Conservation (phyloP, 2,329 filamentous ascomycete species). For the Zymoseptoria brevis region DNA sequence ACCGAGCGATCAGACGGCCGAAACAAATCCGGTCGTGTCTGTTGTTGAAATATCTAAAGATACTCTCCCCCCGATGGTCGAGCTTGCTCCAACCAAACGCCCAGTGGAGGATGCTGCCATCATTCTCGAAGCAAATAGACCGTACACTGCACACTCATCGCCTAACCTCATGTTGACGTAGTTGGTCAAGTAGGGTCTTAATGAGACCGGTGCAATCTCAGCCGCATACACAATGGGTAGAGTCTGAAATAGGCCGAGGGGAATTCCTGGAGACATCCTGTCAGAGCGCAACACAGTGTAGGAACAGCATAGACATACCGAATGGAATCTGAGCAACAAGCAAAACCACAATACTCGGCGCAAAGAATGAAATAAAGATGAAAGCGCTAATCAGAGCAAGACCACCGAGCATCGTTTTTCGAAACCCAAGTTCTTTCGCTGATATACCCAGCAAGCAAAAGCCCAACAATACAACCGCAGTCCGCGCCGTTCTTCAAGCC, state of each 20-base stretch:
- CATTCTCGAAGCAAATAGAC: no score
- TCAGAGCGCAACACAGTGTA: neutral
- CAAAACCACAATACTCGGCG: slow-evolving; percentile 24
- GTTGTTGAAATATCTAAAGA: no score
- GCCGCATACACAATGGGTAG: slow-evolving; percentile 33
- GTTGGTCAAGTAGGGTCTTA: slow-evolving; percentile 7
- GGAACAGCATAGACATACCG: slow-evolving; percentile 15
- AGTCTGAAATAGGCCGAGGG: slow-evolving; percentile 24
- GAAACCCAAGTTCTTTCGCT: slow-evolving; percentile 41
- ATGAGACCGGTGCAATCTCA: slow-evolving; percentile 41
- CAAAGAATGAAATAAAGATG: slow-evolving; percentile 41
- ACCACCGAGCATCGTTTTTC: slow-evolving; percentile 53
- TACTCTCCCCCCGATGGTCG: no score
- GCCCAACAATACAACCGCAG: slow-evolving; percentile 50
- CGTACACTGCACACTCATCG: no score
- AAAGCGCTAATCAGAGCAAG: slow-evolving; percentile 47
- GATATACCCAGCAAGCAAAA: slow-evolving; percentile 58
- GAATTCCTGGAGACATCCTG: slow-evolving; percentile 43
- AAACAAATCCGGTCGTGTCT: no score
- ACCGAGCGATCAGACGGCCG: no score
- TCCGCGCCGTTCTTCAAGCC: slow-evolving; percentile 49
- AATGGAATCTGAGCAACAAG: slow-evolving; percentile 35
- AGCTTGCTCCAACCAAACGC: no score
- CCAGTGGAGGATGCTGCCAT: no score
- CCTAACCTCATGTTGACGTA: slow-evolving; percentile 29